Evolutionary conservation across 176 grass and related monocot species (phyloP).

Genomic region (Aechmea fasciata): DNA sequence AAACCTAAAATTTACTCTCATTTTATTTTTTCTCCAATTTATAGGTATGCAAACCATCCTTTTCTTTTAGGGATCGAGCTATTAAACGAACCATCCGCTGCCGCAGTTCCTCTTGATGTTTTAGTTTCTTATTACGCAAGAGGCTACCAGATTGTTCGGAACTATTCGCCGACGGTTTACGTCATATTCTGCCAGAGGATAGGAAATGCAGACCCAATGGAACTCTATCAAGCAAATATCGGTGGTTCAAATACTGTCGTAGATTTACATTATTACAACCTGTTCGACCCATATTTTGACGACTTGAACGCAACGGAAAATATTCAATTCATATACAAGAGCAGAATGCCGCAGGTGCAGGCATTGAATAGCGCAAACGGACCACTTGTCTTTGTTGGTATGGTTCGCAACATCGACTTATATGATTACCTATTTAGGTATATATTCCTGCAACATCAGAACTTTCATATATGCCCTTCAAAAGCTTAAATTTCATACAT

Average conservation of each 20-base stretch:
- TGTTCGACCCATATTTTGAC: conserved; percentile 66
- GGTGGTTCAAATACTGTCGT: conserved; percentile 53
- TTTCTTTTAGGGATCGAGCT: conserved; percentile 66
- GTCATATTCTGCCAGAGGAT: conserved; percentile 94
- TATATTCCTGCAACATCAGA: background rate
- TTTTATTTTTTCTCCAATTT: conserved; percentile 6
- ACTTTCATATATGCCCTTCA: background rate
- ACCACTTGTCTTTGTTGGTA: conserved; percentile 85
- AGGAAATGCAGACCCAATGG: conserved; percentile 72
- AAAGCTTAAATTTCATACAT: too few relatives aligned
- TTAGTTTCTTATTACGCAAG: conserved; percentile 65
- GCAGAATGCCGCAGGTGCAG: conserved; percentile 53
- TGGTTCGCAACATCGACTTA: conserved; percentile 3
- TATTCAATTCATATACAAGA: conserved; percentile 62
- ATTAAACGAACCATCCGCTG: conserved; percentile 78
- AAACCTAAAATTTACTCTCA: too few relatives aligned
- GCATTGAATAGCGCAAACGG: conserved; percentile 51
- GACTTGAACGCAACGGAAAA: conserved; percentile 53
- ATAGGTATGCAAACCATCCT: conserved; percentile 59
- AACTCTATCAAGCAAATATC: conserved; percentile 65
- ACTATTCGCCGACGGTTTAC: conserved; percentile 53
- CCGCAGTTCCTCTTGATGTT: conserved; percentile 40
- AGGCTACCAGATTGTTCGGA: conserved; percentile 71
- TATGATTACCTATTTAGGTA: background rate
- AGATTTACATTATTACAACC: conserved; percentile 87